Conservation (phyloP, 768 basidiomycete genomes). For the Lactarius hatsudake region DNA sequence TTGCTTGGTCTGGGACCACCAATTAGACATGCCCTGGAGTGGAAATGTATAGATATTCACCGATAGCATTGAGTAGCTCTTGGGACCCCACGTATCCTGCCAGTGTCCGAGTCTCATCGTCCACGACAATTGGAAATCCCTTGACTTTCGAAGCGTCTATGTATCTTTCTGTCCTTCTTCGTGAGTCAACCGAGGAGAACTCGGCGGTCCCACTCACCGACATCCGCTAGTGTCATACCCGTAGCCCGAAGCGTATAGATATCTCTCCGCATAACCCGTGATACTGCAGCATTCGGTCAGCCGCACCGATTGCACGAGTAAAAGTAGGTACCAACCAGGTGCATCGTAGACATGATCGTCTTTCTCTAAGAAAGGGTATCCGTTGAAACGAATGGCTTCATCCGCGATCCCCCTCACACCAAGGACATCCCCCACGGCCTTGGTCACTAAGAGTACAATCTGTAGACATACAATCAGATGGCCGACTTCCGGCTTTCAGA, state of each 20-base stretch:
- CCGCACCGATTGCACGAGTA: slow-evolving; percentile 1
- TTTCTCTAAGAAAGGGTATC: slow-evolving; percentile 95
- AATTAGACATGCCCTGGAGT: background rate
- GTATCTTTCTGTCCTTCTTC: slow-evolving; percentile 52
- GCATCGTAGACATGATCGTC: slow-evolving; percentile 92
- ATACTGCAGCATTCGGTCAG: slow-evolving; percentile 49
- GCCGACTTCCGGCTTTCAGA: slow-evolving; percentile 22
- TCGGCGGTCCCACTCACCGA: slow-evolving; percentile 54
- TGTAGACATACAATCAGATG: slow-evolving; percentile 35
- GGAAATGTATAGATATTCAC: slow-evolving; percentile 39
- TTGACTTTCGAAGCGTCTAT: slow-evolving; percentile 74
- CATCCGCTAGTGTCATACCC: slow-evolving; percentile 72
- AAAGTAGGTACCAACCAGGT: slow-evolving; percentile 55
- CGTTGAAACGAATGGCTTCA: slow-evolving; percentile 95
- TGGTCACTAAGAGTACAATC: slow-evolving; percentile 96
- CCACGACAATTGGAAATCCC: slow-evolving; percentile 86
- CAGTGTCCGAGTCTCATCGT: slow-evolving; percentile 56
- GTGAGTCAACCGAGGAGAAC: background rate
- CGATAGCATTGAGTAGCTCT: slow-evolving; percentile 82
- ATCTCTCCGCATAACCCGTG: slow-evolving; percentile 85
- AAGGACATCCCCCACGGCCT: slow-evolving; percentile 93
- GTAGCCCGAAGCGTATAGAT: slow-evolving; percentile 67
- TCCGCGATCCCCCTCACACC: slow-evolving; percentile 95
- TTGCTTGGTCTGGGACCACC: slow-evolving; percentile 59
- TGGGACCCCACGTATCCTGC: slow-evolving; percentile 86